Conservation (phyloP, 208 protist genomes). For the Leishmania turanica region DNA sequence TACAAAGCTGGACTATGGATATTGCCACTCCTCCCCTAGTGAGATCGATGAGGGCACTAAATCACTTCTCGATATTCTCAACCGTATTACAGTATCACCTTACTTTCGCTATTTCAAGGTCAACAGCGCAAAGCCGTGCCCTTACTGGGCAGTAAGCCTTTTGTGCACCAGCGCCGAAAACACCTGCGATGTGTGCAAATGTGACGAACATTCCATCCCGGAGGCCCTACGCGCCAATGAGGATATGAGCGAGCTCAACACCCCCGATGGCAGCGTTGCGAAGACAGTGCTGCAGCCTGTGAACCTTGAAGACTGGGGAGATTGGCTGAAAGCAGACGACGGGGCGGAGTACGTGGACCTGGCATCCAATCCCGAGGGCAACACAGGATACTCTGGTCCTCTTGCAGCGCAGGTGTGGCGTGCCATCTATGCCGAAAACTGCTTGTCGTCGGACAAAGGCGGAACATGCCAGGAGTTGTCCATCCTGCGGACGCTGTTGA, state of each 20-base stretch:
- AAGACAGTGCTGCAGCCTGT: slow-evolving; percentile 23
- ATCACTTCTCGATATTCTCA: slow-evolving; percentile 53
- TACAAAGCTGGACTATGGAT: slow-evolving; percentile 46
- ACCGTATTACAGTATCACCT: slow-evolving; percentile 66
- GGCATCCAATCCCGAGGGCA: slow-evolving; percentile 79
- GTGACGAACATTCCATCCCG: slow-evolving; percentile 75
- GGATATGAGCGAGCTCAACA: slow-evolving; percentile 83
- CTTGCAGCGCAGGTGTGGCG: slow-evolving; percentile 78
- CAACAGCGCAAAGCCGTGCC: slow-evolving; percentile 79
- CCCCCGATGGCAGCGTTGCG: slow-evolving; percentile 37
- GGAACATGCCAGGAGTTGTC: slow-evolving; percentile 58
- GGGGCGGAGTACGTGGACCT: slow-evolving; percentile 82
- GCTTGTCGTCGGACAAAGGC: slow-evolving; percentile 34
- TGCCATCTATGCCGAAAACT: slow-evolving; percentile 89
- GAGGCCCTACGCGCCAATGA: slow-evolving; percentile 48
- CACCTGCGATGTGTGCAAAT: slow-evolving; percentile 82
- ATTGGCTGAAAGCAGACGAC: slow-evolving; percentile 46
- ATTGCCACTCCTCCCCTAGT: slow-evolving; percentile 60
- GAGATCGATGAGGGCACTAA: slow-evolving; percentile 54
- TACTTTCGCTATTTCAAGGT: slow-evolving; percentile 93
- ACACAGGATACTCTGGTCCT: slow-evolving; percentile 86
- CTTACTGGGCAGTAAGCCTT: slow-evolving; percentile 85
- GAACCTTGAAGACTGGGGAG: slow-evolving; percentile 65
- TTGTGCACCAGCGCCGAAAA: slow-evolving; percentile 81
- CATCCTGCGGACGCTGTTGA: slow-evolving; percentile 74